These are phyloP conservation scores for Millerozyma miso DNA, from an alignment of 805 yeast species.

Conservation along the genomic window DNA sequence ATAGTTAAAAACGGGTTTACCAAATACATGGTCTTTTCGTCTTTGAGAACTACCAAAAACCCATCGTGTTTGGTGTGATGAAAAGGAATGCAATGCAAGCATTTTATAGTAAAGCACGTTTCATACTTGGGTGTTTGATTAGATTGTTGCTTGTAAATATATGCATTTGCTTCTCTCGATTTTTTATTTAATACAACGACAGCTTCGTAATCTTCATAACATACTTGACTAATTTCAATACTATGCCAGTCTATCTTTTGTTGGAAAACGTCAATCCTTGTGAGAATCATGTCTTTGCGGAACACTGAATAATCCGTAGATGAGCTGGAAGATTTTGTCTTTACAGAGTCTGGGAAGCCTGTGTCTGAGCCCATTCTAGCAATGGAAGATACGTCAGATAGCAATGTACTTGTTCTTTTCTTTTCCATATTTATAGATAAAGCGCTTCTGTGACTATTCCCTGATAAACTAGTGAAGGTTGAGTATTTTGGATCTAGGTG, in stretches of 20 bases:
- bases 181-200: constrained; percentile 48
- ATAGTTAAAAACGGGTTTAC: constrained; percentile 58
- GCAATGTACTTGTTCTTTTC: constrained; percentile 39
- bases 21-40: constrained; percentile 32
- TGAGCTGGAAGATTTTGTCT: constrained; percentile 9
- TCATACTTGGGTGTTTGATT: constrained; percentile 29
- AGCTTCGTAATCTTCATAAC: constrained; percentile 55
- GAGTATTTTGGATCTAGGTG: constrained; percentile 4
- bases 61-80: constrained; percentile 36
- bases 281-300: constrained; percentile 67
- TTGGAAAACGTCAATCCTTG: constrained; percentile 48
- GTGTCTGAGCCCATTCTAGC: constrained; percentile 42
- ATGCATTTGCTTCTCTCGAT: constrained; percentile 42
- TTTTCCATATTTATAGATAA: constrained; percentile 37
- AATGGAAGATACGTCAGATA: constrained; percentile 41
- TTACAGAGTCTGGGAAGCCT: constrained; percentile 22
- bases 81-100: constrained; percentile 38
- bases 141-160: constrained; percentile 42
- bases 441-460: constrained; percentile 12
- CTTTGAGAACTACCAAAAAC: constrained; percentile 39
- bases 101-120: constrained; percentile 23
- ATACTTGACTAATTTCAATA: constrained; percentile 24
- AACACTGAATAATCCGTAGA: constrained; percentile 31
- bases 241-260: constrained; percentile 23
- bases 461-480: neutral